Conservation (phyloP, 192 early-diverging fungal genomes). For the Linderina pennispora region DNA sequence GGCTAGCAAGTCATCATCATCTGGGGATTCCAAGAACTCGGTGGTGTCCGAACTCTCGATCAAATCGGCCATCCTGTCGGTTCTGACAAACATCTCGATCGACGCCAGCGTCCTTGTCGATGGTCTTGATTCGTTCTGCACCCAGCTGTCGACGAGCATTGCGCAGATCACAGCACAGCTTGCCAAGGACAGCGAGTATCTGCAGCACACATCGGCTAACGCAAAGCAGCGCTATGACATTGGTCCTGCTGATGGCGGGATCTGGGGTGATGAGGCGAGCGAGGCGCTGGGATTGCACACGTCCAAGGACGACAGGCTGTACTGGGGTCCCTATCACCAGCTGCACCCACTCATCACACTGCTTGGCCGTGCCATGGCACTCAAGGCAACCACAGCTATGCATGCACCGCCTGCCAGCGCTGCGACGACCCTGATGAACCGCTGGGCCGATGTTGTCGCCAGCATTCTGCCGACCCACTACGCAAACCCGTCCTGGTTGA, state of each 20-base stretch:
- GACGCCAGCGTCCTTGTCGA: slow-evolving; percentile 10
- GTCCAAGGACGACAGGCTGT: slow-evolving; percentile 10
- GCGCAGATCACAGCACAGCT: slow-evolving; percentile 8
- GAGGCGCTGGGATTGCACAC: slow-evolving; percentile 21
- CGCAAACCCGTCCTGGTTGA: slow-evolving; percentile 19
- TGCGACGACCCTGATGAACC: slow-evolving; percentile 6
- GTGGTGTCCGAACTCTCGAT: slow-evolving; percentile 10
- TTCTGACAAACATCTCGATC: slow-evolving; percentile 18
- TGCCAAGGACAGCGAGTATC: slow-evolving; percentile 2
- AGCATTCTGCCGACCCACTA: slow-evolving; percentile 13
- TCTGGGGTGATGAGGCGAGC: slow-evolving; percentile 12
- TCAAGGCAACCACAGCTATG: slow-evolving; percentile 9
- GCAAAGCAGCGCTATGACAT: not conserved
- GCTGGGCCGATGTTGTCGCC: slow-evolving; percentile 12
- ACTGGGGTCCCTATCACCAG: slow-evolving; percentile 39
- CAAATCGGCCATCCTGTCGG: slow-evolving; percentile 17
- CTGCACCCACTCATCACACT: slow-evolving; percentile 25
- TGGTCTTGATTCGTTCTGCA: slow-evolving; percentile 11
- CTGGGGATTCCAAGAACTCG: no score
- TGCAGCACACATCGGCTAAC: slow-evolving; percentile 1
- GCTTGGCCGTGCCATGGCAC: slow-evolving; percentile 24
- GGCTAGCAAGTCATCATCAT: not conserved
- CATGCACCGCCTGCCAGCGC: slow-evolving; percentile 4
- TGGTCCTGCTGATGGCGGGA: not conserved
- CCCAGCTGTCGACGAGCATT: slow-evolving; percentile 9